phyloP scores from a whole-genome alignment of 805 yeast genomes.

The Ogataea saltuana region DNA sequence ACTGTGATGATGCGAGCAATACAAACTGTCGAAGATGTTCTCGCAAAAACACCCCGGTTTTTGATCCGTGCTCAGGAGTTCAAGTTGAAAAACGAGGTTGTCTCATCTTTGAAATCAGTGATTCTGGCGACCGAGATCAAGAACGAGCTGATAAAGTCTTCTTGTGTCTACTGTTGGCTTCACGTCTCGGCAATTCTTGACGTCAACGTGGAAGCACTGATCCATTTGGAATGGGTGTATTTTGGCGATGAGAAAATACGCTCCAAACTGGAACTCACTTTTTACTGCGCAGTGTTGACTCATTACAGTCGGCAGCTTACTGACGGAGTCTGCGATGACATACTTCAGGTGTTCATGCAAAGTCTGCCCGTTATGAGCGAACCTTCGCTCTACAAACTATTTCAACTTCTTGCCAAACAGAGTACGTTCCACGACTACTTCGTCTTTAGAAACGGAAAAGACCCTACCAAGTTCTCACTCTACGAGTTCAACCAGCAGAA shows the following conservation, averaged over 20 bases:
- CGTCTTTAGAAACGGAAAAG: constrained; percentile 26
- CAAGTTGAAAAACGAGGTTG: constrained; percentile 19
- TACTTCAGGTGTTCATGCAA: constrained; percentile 19
- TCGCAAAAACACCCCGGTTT: constrained; percentile 1
- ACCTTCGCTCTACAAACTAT: constrained; percentile 19
- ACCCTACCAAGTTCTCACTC: constrained; percentile 16
- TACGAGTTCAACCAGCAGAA: constrained; percentile 21
- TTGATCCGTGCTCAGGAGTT: not conserved
- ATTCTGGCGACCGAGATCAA: constrained; percentile 16
- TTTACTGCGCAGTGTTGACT: constrained; percentile 24
- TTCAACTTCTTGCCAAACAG: constrained; percentile 17
- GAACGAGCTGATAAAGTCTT: constrained; percentile 15
- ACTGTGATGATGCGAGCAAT: constrained; percentile 12
- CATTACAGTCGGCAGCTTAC: constrained; percentile 15
- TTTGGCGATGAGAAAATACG: constrained; percentile 26
- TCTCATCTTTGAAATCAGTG: constrained; percentile 21
- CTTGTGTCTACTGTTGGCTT: constrained; percentile 26
- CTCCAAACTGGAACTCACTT: constrained; percentile 24
- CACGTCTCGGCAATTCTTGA: constrained; percentile 17
- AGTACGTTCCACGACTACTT: constrained; percentile 13
- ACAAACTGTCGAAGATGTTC: constrained; percentile 4
- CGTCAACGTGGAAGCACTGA: constrained; percentile 23
- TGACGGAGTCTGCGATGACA: constrained; percentile 9
- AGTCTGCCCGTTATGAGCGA: constrained; percentile 19
- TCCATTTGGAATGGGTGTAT: constrained; percentile 34